A percentile compares a stretch with the other conserved stretches of the same genome.
Evolutionary conservation across 2,329 filamentous ascomycete genomes (phyloP).

Genomic region (Coniochaeta sp.): DNA sequence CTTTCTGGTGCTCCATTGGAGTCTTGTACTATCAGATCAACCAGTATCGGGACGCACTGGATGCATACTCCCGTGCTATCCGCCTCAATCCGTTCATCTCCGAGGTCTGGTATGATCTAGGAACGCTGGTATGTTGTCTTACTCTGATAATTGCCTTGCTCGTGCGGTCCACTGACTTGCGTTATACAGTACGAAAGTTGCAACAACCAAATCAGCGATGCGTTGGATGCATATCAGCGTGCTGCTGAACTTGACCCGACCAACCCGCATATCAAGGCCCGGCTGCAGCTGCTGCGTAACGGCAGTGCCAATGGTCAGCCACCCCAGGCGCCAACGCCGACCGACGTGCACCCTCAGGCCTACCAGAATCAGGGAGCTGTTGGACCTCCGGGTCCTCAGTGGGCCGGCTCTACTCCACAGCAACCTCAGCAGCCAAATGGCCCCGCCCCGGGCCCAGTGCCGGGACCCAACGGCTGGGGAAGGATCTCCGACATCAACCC

Average conservation of each 20-base stretch:
- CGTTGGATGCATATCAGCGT: conserved; percentile 88
- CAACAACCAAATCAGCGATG: conserved; percentile 97
- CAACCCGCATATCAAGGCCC: conserved; percentile 94
- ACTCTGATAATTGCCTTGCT: conserved; percentile 10
- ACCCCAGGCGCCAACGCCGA: conserved; percentile 77
- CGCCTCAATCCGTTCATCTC: conserved; percentile 96
- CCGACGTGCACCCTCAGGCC: conserved; percentile 91
- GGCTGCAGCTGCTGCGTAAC: conserved; percentile 80
- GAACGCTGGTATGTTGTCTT: conserved; percentile 69
- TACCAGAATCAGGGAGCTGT: conserved; percentile 80
- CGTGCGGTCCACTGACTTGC: conserved; percentile 10
- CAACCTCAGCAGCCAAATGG: conserved; percentile 31
- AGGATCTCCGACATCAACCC: conserved; percentile 74
- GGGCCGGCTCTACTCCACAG: conserved; percentile 69
- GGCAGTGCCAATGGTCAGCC: conserved; percentile 67
- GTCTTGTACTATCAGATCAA: conserved; percentile 99
- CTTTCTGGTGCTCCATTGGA: conserved; percentile 99
- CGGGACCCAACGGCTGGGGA: conserved; percentile 49
- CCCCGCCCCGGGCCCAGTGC: conserved; percentile 50
- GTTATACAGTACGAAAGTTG: conserved; percentile 80
- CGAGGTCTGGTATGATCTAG: conserved; percentile 98
- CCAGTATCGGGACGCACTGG: conserved; percentile 94
- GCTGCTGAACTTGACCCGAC: conserved; percentile 88
- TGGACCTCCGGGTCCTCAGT: conserved; percentile 79
- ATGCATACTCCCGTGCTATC: conserved; percentile 95